These are phyloP conservation scores for Schizosaccharomyces osmophilus DNA, from an alignment of 805 yeast genomes.

Conservation along the genomic window DNA sequence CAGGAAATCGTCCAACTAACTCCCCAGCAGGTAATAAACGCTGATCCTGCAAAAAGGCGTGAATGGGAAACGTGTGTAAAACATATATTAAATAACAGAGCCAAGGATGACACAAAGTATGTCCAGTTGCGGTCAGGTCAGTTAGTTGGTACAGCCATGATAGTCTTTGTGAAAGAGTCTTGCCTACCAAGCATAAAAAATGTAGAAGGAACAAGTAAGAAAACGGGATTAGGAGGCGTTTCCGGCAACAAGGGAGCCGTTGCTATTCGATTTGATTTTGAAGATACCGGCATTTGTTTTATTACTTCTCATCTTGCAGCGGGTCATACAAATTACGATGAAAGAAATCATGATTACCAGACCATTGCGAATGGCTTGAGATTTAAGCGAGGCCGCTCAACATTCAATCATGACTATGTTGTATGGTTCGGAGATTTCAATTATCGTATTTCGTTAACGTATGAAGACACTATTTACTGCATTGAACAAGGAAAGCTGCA, in stretches of 20 bases:
- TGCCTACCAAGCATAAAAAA: conserved; percentile 40
- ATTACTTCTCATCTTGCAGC: conserved; percentile 88
- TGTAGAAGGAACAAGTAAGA: conserved; percentile 84
- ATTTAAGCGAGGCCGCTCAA: conserved; percentile 52
- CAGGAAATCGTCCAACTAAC: conserved; percentile 87
- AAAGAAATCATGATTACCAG: conserved; percentile 64
- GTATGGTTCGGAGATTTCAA: conserved; percentile 93
- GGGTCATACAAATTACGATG: conserved; percentile 57
- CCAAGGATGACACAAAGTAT: conserved; percentile 17
- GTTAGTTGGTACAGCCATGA: conserved; percentile 63
- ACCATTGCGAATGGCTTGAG: conserved; percentile 51
- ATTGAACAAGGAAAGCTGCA: conserved; percentile 23
- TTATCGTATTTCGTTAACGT: conserved; percentile 46
- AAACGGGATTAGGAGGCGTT: conserved; percentile 91
- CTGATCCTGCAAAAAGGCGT: conserved; percentile 52
- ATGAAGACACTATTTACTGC: conserved; percentile 44
- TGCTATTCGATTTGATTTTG: conserved; percentile 67
- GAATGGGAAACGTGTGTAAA: conserved; percentile 57
- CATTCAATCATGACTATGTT: conserved; percentile 62
- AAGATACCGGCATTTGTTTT: conserved; percentile 56
- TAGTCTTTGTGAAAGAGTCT: conserved; percentile 42
- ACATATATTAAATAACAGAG: conserved; percentile 33
- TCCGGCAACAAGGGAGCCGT: conserved; percentile 94
- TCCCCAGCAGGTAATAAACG: conserved; percentile 70
- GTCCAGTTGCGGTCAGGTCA: conserved; percentile 61